phyloP scores from a whole-genome alignment of 1,284 basidiomycete species.

The Heterobasidion annosum region DNA sequence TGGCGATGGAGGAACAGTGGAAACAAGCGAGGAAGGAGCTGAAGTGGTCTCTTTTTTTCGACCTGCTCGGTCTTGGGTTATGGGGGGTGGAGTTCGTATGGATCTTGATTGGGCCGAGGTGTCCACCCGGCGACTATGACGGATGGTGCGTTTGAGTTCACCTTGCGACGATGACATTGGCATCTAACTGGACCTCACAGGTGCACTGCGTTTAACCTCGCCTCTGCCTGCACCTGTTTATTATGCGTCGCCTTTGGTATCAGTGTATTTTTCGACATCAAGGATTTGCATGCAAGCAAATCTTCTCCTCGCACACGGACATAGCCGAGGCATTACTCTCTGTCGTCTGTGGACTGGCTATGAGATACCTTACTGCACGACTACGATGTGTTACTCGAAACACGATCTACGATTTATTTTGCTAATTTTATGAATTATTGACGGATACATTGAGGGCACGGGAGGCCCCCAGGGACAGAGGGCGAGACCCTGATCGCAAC shows the following conservation, averaged over 20 bases:
- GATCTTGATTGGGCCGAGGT: conserved; percentile 50
- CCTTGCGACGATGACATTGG: conserved; percentile 1
- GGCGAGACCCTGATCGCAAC: no score
- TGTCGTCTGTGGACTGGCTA: background rate
- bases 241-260: conserved; percentile 44
- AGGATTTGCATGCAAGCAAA: conserved; percentile 53
- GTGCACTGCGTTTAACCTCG: conserved; percentile 64
- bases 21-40: conserved; percentile 40
- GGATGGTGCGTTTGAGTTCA: conserved; percentile 44
- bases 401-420: background rate
- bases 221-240: conserved; percentile 50
- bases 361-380: background rate
- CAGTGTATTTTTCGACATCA: conserved; percentile 54
- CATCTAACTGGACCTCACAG: conserved; percentile 21
- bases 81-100: conserved; percentile 56
- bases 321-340: conserved; percentile 12
- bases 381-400: background rate
- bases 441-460: no score
- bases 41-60: conserved; percentile 42
- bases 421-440: background rate
- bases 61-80: conserved; percentile 36
- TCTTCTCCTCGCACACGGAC: conserved; percentile 33
- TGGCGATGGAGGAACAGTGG: conserved; percentile 60
- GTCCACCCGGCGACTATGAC: conserved; percentile 48
- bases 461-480: no score